phyloP scores from a whole-genome alignment of 495 filamentous ascomycete species.

The Usnea hakonensis region DNA sequence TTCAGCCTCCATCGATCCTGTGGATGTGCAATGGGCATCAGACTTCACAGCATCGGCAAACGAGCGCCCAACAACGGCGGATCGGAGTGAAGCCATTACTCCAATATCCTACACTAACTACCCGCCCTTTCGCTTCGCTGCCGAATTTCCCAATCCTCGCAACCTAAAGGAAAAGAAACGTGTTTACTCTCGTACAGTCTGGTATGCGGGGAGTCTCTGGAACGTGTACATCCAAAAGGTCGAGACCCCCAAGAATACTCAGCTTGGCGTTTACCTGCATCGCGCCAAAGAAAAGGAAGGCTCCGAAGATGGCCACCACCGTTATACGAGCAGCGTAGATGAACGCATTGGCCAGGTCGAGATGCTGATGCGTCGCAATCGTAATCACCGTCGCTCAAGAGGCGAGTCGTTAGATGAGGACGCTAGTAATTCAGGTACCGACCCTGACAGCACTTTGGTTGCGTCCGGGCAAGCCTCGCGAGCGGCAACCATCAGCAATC shows the following conservation, averaged over 20 bases:
- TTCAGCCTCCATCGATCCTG: conserved; percentile 39
- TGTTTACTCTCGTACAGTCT: conserved; percentile 54
- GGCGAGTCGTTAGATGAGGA: conserved; percentile 30
- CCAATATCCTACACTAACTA: conserved; percentile 46
- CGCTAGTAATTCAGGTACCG: conserved; percentile 35
- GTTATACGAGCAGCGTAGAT: conserved; percentile 35
- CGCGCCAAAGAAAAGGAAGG: conserved; percentile 51
- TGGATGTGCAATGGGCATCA: conserved; percentile 44
- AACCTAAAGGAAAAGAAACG: conserved; percentile 53
- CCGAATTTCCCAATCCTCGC: conserved; percentile 49
- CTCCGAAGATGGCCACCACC: conserved; percentile 31
- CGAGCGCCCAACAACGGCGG: conserved; percentile 30
- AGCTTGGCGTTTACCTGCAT: conserved; percentile 54
- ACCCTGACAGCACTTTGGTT: conserved; percentile 29
- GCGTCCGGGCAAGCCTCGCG: conserved; percentile 18
- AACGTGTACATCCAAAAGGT: conserved; percentile 59
- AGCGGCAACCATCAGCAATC: conserved; percentile 20
- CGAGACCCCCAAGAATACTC: conserved; percentile 43
- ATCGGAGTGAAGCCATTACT: conserved; percentile 25
- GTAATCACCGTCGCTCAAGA: conserved; percentile 24
- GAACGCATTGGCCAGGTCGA: conserved; percentile 44
- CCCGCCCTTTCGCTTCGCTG: conserved; percentile 53
- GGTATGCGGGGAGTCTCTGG: conserved; percentile 54
- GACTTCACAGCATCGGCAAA: conserved; percentile 39
- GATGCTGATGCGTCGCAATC: conserved; percentile 37